A percentile compares a stretch with the other conserved stretches of the same genome.
These are phyloP conservation scores for Dichotomopilus funicola DNA, from an alignment of 2,329 filamentous ascomycete species.

Conservation along the genomic window DNA sequence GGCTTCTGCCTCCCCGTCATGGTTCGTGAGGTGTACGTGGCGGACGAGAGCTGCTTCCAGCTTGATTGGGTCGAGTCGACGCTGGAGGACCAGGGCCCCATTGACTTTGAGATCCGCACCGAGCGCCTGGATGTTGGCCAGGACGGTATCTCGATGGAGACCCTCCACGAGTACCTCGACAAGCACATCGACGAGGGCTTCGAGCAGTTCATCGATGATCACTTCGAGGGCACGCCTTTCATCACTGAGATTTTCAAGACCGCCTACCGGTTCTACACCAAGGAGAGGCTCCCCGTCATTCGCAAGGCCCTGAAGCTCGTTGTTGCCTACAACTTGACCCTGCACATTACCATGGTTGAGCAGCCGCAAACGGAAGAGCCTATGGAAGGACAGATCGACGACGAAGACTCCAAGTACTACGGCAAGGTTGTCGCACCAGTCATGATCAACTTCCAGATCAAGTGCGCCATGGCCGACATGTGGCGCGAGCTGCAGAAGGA, in stretches of 20 bases:
- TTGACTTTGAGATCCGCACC: constrained; percentile 78
- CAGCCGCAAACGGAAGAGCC: constrained; percentile 74
- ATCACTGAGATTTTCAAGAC: constrained; percentile 95
- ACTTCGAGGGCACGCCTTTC: constrained; percentile 93
- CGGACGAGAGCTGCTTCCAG: constrained; percentile 86
- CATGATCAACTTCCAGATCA: constrained; percentile 99
- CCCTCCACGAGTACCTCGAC: constrained; percentile 87
- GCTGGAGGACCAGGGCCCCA: constrained; percentile 60
- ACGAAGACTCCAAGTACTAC: constrained; percentile 77
- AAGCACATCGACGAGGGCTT: constrained; percentile 90
- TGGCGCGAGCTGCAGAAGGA: constrained; percentile 97
- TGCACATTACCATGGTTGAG: constrained; percentile 92
- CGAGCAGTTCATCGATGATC: constrained; percentile 89
- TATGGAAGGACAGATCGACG: constrained; percentile 76
- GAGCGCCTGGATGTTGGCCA: constrained; percentile 83
- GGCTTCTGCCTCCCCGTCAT: constrained; percentile 88
- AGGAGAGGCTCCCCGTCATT: constrained; percentile 81
- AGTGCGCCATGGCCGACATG: constrained; percentile 94
- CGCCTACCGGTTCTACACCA: constrained; percentile 84
- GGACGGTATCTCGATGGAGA: constrained; percentile 74
- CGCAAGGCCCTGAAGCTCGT: constrained; percentile 94
- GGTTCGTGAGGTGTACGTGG: constrained; percentile 88
- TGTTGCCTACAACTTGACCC: constrained; percentile 88
- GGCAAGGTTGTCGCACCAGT: constrained; percentile 90
- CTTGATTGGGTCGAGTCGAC: constrained; percentile 88